Evolutionary conservation across 176 grass and related monocot species (phyloP), one percentile per base, ranked within the genome.

Genomic region (Phoenix dactylifera): DNA sequence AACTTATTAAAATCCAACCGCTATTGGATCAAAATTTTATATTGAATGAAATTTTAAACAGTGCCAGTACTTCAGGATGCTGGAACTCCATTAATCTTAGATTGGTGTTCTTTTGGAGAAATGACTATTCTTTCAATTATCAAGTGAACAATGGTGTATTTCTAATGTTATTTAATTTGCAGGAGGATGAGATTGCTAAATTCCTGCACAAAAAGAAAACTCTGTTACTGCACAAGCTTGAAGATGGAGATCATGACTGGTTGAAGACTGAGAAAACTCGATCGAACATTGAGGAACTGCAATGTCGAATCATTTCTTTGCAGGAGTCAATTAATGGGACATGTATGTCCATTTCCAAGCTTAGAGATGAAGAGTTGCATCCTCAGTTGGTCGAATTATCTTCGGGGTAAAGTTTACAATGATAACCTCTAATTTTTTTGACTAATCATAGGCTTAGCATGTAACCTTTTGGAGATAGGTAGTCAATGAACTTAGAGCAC

Each of bases 311-410:
- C 71, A 63, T 92, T 71, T 93, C 94, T 58, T 79, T 98, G 74
- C 79, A 83, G 79, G 88, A 89, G 60, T 82, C 84, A 22, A 84
- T 83, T 64, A 72, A 71, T 73, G 76, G 22, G 55, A 71, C 82
- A 52, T 98, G 79, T 79, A 60, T 92, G 71, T 77, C 85, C 49
- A 93, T 98, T 80, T 87, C 81, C 58, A 82, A 73, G 77, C 30
- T 98, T 75, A 83, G 94, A 61, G 94, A 98, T 49, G 88, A 98
- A 76, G 79, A 98, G 55, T 76, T 98, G 26, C 92, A 80, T 68
- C 94, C 88, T 83, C 94, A 98, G 50, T 75, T 98, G 60, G 82
- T 98, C 60, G 82, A 98, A 80, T 75, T 93, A 49, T 89, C 83
- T 76, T 80, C 74, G 44, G 80, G 86, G 90, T 95, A 83, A 44